Evolutionary conservation across 768 basidiomycete species (phyloP).

Genomic region (Lactarius indigo): DNA sequence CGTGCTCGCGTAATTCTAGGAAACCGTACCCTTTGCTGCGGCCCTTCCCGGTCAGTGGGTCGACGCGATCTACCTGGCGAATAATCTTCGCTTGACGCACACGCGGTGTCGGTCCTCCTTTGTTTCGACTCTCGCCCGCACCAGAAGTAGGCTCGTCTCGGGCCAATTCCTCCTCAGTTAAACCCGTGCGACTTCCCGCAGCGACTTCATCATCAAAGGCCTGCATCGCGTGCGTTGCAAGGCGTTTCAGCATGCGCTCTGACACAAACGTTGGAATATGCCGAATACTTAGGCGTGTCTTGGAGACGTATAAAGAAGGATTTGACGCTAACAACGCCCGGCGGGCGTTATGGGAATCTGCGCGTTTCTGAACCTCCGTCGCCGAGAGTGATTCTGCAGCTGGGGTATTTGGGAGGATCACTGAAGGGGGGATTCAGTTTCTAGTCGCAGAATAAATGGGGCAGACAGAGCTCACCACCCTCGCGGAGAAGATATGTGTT

Average conservation of each 20-base stretch:
- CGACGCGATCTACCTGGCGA: constrained; percentile 84
- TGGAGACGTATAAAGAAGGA: constrained; percentile 91
- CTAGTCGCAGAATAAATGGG: not conserved
- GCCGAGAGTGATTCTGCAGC: constrained; percentile 67
- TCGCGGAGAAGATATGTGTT: constrained; percentile 95
- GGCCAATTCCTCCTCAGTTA: constrained; percentile 70
- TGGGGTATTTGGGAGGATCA: constrained; percentile 85
- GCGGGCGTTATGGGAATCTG: constrained; percentile 81
- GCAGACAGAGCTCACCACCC: constrained; percentile 62
- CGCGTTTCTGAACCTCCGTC: constrained; percentile 82
- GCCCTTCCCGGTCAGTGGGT: constrained; percentile 81
- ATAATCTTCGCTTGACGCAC: constrained; percentile 83
- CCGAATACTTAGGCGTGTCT: constrained; percentile 89
- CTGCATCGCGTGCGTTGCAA: constrained; percentile 76
- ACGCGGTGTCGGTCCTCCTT: constrained; percentile 30
- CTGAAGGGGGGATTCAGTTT: constrained; percentile 39
- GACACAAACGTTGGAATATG: constrained; percentile 89
- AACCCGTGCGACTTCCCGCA: constrained; percentile 49
- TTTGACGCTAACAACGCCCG: constrained; percentile 81
- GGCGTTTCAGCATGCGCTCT: constrained; percentile 84
- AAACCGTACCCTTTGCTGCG: constrained; percentile 95
- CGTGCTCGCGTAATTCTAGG: constrained; percentile 82
- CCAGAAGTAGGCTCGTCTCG: constrained; percentile 28
- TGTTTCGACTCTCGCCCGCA: constrained; percentile 33
- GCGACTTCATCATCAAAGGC: constrained; percentile 79